Evolutionary conservation across 805 yeast species (phyloP).

Genomic region (Pichia deserticola): DNA sequence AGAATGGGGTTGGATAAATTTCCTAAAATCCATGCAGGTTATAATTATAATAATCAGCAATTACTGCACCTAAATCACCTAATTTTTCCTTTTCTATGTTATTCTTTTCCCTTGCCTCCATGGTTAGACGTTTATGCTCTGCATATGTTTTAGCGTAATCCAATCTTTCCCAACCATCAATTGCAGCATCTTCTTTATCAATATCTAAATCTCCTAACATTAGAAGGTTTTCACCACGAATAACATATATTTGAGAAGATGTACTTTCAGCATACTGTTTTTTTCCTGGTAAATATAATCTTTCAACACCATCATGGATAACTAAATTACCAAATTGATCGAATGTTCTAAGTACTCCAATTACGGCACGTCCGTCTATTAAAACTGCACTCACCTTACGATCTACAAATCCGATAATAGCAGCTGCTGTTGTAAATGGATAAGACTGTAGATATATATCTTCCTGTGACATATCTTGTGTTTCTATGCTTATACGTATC

Average conservation of each 20-base stretch:
- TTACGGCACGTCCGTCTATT: slow-evolving; percentile 82
- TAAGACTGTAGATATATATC: slow-evolving; percentile 70
- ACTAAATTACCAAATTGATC: slow-evolving; percentile 94
- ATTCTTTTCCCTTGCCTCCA: neutral
- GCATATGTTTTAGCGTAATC: slow-evolving; percentile 16
- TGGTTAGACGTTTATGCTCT: neutral
- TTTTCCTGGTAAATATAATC: slow-evolving; percentile 55
- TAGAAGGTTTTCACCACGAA: slow-evolving; percentile 94
- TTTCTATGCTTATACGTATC: too few species aligned
- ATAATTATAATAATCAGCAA: neutral
- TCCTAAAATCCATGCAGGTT: neutral
- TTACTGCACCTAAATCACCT: slow-evolving; percentile 1
- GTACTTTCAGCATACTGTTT: slow-evolving; percentile 54
- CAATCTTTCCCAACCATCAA: slow-evolving; percentile 48
- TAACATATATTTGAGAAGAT: slow-evolving; percentile 68
- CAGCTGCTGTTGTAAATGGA: slow-evolving; percentile 83
- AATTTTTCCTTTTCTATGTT: neutral
- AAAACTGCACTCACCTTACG: slow-evolving; percentile 71
- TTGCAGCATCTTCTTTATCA: slow-evolving; percentile 70
- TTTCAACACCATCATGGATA: slow-evolving; percentile 82
- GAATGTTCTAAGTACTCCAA: slow-evolving; percentile 88
- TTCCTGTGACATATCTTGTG: slow-evolving; percentile 17
- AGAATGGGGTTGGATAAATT: neutral
- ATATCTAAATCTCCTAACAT: slow-evolving; percentile 91
- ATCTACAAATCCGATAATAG: slow-evolving; percentile 81